Base-by-base conservation (phyloP, 2,329 filamentous ascomycete genomes). In the Fusarium devonianum region DNA sequence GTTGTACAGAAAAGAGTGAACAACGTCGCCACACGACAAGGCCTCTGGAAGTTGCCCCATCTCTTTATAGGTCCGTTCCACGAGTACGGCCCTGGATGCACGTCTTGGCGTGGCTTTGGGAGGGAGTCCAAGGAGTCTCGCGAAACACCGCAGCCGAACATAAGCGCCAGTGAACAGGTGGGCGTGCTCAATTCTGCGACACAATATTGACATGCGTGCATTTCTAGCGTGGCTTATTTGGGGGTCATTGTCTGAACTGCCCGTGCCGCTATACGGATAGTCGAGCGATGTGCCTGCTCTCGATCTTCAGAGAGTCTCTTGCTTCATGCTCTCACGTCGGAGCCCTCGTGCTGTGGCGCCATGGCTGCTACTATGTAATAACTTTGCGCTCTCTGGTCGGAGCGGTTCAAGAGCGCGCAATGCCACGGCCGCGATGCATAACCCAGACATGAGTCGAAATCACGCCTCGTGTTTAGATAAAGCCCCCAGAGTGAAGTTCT, bases 381-480 rank as follows among this genome's bases (percentile, higher is more conserved):
- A n/a, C n/a, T n/a, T n/a, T 38, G 46, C 19, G 22, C 37, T 52
- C 36, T 33, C 44, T 28, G 25, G 46, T 9, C 36, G 38, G 42
- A 6, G 34, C 37, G 50, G 33, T 56, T 45, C 43, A 49, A 42
- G 49, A 34, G 28, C 36, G 29, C 49, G 39, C 25, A n/a, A n/a
- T 35, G 33, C 49, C 49, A 40, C 38, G 29, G 18, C 42, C 36
- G 40, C 42, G 23, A 37, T 42, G 30, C 34, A 49, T n/a, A 21
- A 17, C 28, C 33, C 54, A 40, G 42, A 56, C 43, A 14, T 40
- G n/a, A 40, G 18, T 45, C 46, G 46, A 35, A 44, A 32, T 48
- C 49, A 47, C 41, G 42, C 51, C 54, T 58, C 54, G 57, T 63
- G 59, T 60, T 63, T 55, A 53, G 49, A 53, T 34, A 35, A 46